Conservation (phyloP, 371 early-diverging fungal genomes). For the Nematocida parisii region DNA sequence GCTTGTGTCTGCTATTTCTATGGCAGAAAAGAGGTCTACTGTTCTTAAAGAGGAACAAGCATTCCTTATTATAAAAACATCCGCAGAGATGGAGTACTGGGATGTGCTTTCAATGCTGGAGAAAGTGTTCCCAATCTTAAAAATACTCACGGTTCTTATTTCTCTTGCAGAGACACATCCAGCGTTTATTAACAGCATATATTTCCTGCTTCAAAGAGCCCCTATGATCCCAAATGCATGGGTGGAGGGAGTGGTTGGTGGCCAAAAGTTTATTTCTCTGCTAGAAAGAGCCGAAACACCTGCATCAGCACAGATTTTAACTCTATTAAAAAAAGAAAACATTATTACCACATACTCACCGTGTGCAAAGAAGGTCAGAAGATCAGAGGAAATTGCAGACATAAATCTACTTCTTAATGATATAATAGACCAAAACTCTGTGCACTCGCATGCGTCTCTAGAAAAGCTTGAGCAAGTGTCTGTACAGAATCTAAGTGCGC, state of each 20-base stretch:
- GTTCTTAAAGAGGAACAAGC: constrained; percentile 42
- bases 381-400: constrained; percentile 3
- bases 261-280: constrained; percentile 40
- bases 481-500: not conserved
- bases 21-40: not conserved
- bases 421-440: constrained; percentile 49
- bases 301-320: constrained; percentile 2
- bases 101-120: constrained; percentile 19
- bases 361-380: constrained; percentile 29
- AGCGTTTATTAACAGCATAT: constrained; percentile 10
- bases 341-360: not conserved
- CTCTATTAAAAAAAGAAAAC: not conserved
- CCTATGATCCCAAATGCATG: not conserved
- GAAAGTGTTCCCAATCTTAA: constrained; percentile 41
- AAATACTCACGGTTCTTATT: constrained; percentile 22
- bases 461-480: constrained; percentile 23
- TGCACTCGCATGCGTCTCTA: constrained; percentile 27
- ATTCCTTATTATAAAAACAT: constrained; percentile 5
- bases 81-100: constrained; percentile 36
- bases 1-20: not conserved
- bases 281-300: constrained; percentile 22
- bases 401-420: constrained; percentile 51
- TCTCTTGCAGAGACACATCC: constrained; percentile 22
- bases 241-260: constrained; percentile 1
- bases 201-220: constrained; percentile 22